Evolutionary conservation across 805 yeast species (phyloP), one percentile per base, ranked within the genome.

Genomic region (Metschnikowia kofuensis): DNA sequence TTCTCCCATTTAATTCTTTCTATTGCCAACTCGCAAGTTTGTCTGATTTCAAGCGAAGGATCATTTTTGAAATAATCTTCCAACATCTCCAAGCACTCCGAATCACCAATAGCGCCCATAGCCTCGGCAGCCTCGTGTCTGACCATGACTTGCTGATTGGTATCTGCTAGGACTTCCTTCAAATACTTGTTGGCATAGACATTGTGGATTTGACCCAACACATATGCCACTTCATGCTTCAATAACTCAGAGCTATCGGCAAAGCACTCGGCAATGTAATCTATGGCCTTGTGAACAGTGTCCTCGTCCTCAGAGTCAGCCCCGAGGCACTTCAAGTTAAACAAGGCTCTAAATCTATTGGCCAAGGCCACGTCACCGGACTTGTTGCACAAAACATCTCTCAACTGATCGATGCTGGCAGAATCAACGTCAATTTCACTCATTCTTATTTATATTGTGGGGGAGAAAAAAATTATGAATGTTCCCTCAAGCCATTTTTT

Each of bases 111-210:
- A 39, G 99, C 99, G 53, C 99, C 99, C 47, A 94, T 76, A 38
- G 98, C 99, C 70, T 94, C 99, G 7, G 99, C 99, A 14, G 99
- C 99, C 69, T 94, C 99, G 68, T 94, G 99, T 68, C 99, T 86
- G 35, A 94, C 99, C 98, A 94, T 94, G 52, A 87, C 76, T 64
- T 87, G 94, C 73, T 92, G 98, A 13, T 74, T 56, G 26, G 65
- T 62, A 65, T 85, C 83, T 42, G 71, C 69, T 60, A 94, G 77
- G 21, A 89, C 96, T 7, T 77, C 76, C 66, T 89, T 79, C 52
- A 94, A 77, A 42, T 82, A 76, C 42, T 88, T 85, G 51, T 92
- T 87, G 50, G 96, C 89, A 48, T 80, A 68, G 57, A 83, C 64
- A 71, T 91, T 91, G 65, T 87, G 84, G 41, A 97, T 91, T 71